Evolutionary conservation across 768 basidiomycete species (phyloP).

Genomic region (Mycena vulgaris): DNA sequence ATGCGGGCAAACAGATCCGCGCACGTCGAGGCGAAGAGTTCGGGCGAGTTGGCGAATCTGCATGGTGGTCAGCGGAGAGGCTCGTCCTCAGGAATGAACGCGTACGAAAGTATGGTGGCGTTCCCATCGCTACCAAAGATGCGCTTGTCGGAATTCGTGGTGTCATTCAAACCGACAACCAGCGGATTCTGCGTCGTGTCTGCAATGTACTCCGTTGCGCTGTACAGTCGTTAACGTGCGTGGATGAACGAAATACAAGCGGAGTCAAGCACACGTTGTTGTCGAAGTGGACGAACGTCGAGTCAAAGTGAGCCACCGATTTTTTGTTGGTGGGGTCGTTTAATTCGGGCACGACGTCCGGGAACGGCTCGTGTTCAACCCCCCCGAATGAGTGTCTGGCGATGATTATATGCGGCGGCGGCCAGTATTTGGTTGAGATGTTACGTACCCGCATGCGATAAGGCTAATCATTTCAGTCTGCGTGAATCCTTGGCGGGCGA

Average conservation of each 20-base stretch:
- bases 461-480: slow-evolving; percentile 20
- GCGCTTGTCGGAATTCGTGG: too few species aligned
- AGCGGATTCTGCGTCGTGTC: slow-evolving; percentile 18
- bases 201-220: slow-evolving; percentile 19
- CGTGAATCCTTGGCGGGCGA: slow-evolving; percentile 19
- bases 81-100: background rate
- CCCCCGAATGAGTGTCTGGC: slow-evolving; percentile 7
- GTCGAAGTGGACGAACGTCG: slow-evolving; percentile 23
- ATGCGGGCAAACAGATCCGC: slow-evolving; percentile 15
- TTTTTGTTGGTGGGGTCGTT: background rate
- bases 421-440: too few species aligned
- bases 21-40: slow-evolving; percentile 18
- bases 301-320: slow-evolving; percentile 23
- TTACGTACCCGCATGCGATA: slow-evolving; percentile 22
- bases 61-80: background rate
- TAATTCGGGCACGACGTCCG: background rate
- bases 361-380: background rate
- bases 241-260: background rate
- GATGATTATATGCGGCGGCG: background rate
- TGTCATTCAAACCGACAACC: slow-evolving; percentile 16
- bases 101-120: slow-evolving; percentile 12
- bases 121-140: slow-evolving; percentile 27
- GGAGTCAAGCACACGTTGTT: slow-evolving; percentile 8
- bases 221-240: background rate
- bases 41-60: slow-evolving; percentile 12